Conservation (phyloP, 129 eudicot genomes). For the Logfia minima region DNA sequence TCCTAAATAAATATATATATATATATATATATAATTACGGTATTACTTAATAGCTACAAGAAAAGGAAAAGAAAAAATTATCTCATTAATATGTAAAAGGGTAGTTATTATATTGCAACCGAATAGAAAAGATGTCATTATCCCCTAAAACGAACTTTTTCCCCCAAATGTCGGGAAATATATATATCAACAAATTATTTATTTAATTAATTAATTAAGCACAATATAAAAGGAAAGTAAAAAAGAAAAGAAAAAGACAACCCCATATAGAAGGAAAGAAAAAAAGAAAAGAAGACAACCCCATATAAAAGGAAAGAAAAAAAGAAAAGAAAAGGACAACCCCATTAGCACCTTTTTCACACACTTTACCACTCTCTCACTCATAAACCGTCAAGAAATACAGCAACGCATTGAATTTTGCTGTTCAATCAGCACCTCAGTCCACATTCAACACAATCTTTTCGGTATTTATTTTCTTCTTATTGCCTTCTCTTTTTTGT, state of each 20-base stretch:
- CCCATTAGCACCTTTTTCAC: conserved; percentile 21
- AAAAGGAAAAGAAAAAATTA: too few relatives aligned
- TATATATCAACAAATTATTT: background rate
- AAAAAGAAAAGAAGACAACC: too few relatives aligned
- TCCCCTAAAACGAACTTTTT: conserved; percentile 24
- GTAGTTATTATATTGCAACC: background rate
- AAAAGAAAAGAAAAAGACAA: too few relatives aligned
- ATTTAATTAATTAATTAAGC: background rate
- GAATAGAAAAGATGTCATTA: background rate
- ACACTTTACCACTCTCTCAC: conserved; percentile 25
- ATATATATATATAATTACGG: background rate
- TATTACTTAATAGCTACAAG: background rate
- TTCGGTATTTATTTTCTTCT: background rate
- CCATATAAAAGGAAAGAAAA: background rate
- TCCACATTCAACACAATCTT: conserved; percentile 3
- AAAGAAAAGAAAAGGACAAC: conserved; percentile 7
- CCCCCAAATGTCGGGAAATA: conserved; percentile 17
- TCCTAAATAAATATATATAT: background rate
- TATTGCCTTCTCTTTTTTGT: too few relatives aligned
- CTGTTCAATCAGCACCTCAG: background rate
- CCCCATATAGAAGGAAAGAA: too few relatives aligned
- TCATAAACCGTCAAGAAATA: conserved; percentile 1
- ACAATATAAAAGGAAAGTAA: too few relatives aligned
- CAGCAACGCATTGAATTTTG: conserved; percentile 22
- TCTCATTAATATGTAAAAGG: background rate